Evolutionary conservation across 768 basidiomycete species (phyloP).

Genomic region (Podaxis sp.): DNA sequence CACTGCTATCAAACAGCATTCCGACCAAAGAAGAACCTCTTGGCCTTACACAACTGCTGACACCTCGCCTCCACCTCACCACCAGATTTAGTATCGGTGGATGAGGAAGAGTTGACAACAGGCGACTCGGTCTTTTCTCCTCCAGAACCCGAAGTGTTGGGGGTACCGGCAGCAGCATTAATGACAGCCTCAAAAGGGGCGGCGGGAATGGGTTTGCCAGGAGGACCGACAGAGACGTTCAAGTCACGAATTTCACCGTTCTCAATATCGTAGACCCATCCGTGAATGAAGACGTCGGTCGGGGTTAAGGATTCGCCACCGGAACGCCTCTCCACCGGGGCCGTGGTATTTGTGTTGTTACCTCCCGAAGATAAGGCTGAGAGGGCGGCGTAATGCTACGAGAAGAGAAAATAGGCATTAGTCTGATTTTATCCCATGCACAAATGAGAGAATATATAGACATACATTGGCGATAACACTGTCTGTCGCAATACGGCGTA

Average conservation of each 20-base stretch:
- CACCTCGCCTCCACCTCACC: neutral
- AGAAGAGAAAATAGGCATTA: neutral
- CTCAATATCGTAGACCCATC: slow-evolving; percentile 55
- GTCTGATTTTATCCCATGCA: neutral
- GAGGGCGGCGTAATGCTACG: slow-evolving; percentile 19
- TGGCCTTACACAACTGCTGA: slow-evolving; percentile 13
- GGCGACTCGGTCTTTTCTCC: neutral
- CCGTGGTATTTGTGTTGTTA: neutral
- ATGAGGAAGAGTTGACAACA: neutral
- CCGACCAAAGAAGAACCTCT: neutral
- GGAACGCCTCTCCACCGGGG: slow-evolving; percentile 7
- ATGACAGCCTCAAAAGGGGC: slow-evolving; percentile 24
- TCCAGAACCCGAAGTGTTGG: neutral
- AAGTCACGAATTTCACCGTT: slow-evolving; percentile 45
- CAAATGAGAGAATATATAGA: neutral
- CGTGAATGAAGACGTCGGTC: slow-evolving; percentile 39
- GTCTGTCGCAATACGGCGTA: slow-evolving; percentile 22
- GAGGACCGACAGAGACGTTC: slow-evolving; percentile 32
- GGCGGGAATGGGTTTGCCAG: slow-evolving; percentile 24
- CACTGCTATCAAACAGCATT: neutral
- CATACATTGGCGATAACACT: slow-evolving; percentile 22
- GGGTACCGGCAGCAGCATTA: slow-evolving; percentile 4
- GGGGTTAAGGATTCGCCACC: slow-evolving; percentile 12
- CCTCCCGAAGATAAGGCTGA: neutral
- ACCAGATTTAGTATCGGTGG: neutral